Conservation (phyloP, 2,329 filamentous ascomycete species). For the Apiospora arundinis region DNA sequence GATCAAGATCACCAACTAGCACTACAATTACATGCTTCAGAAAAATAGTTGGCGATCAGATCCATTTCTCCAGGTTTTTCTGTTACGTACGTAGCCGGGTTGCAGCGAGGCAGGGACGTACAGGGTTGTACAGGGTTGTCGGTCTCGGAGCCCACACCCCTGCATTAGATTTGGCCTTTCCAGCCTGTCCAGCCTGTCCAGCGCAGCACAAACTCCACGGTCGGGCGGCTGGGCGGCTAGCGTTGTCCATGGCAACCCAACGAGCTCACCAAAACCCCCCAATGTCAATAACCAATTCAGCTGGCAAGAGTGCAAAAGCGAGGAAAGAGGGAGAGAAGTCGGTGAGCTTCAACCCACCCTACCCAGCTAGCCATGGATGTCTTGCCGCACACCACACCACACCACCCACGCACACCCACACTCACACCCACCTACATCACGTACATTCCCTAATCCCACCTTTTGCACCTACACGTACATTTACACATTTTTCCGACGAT, state of each 20-base stretch:
- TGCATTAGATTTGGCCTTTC: not conserved
- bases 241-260: constrained; percentile 2
- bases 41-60: not conserved
- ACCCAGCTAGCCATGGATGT: not conserved
- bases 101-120: not conserved
- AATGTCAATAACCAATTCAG: not conserved
- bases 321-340: not conserved
- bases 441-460: constrained; percentile 6
- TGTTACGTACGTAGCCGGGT: not conserved
- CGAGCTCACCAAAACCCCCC: not conserved
- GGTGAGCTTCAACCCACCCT: constrained; percentile 6
- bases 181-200: not conserved
- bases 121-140: too few relatives aligned
- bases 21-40: too few relatives aligned
- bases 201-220: not conserved
- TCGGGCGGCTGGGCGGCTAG: constrained; percentile 8
- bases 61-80: not conserved
- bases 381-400: not conserved
- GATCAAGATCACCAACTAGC: too few relatives aligned
- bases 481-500: not conserved
- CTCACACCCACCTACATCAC: constrained; percentile 14
- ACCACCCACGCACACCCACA: not conserved
- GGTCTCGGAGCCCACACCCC: constrained; percentile 1
- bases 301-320: not conserved
- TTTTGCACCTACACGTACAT: not conserved